phyloP scores from a whole-genome alignment of 140 eudicot species.

The Senecio squalidus region DNA sequence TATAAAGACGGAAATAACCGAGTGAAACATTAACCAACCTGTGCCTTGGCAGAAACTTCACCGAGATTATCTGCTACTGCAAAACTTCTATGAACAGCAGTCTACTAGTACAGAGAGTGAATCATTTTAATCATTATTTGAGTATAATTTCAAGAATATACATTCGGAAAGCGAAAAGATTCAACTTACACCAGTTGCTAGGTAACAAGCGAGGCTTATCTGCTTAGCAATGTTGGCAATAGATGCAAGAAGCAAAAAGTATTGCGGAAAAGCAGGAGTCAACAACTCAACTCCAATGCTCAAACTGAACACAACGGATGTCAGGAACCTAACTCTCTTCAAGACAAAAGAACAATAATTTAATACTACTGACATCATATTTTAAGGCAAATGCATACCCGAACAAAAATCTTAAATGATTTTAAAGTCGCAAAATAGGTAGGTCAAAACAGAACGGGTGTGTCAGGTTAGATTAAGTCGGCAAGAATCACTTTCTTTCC shows the following conservation, averaged over 20 bases:
- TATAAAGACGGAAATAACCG: background rate
- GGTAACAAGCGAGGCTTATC: constrained; percentile 91
- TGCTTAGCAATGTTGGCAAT: constrained; percentile 92
- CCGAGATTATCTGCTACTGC: constrained; percentile 93
- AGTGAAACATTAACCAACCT: constrained; percentile 41
- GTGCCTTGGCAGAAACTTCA: constrained; percentile 97
- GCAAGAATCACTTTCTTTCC: background rate
- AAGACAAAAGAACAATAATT: constrained; percentile 15
- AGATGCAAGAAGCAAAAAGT: constrained; percentile 91
- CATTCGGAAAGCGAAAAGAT: background rate
- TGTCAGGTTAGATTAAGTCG: background rate
- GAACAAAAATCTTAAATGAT: background rate
- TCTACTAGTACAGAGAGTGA: constrained; percentile 30
- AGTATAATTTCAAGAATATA: background rate
- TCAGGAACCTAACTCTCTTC: constrained; percentile 94
- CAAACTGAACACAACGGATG: constrained; percentile 86
- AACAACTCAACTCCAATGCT: constrained; percentile 94
- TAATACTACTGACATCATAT: background rate
- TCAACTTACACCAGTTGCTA: constrained; percentile 91
- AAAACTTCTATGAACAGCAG: constrained; percentile 94
- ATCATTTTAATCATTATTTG: background rate
- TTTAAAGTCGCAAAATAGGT: background rate
- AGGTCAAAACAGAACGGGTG: no score
- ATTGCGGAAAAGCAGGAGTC: constrained; percentile 86
- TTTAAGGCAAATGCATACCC: background rate